These are phyloP conservation scores for Prunus campanulata DNA, from an alignment of 306 rosid species.

Conservation along the genomic window DNA sequence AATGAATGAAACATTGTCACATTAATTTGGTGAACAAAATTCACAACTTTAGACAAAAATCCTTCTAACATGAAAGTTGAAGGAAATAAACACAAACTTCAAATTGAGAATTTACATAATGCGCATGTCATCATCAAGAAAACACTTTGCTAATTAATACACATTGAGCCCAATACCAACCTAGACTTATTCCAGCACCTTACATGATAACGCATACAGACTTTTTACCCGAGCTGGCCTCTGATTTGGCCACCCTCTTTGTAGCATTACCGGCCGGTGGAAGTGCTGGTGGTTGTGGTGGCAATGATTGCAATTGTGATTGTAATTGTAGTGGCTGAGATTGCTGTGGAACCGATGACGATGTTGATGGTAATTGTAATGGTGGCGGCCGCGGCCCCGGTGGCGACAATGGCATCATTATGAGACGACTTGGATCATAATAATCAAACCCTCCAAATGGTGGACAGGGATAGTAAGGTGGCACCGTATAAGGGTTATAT, in stretches of 20 bases:
- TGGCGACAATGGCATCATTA: background rate
- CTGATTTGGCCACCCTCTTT: background rate
- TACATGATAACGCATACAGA: background rate
- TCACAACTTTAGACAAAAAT: background rate
- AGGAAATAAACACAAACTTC: background rate
- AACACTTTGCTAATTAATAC: background rate
- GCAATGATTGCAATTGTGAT: background rate
- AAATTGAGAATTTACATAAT: background rate
- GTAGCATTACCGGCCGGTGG: background rate
- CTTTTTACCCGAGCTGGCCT: background rate
- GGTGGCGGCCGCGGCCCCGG: background rate
- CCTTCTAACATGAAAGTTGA: background rate
- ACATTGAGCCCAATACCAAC: background rate
- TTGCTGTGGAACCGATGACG: background rate
- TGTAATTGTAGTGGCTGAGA: background rate
- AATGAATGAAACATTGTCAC: no score
- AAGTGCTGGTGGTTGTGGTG: background rate
- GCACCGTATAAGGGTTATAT: background rate
- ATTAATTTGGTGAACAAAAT: no score
- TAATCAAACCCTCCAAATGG: conserved; percentile 14
- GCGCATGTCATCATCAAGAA: background rate
- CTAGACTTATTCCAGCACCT: background rate
- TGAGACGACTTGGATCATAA: conserved; percentile 1
- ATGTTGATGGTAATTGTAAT: background rate
- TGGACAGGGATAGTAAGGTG: conserved; percentile 11